Conservation (phyloP, 2,329 filamentous ascomycete species). For the Fusarium begoniae region DNA sequence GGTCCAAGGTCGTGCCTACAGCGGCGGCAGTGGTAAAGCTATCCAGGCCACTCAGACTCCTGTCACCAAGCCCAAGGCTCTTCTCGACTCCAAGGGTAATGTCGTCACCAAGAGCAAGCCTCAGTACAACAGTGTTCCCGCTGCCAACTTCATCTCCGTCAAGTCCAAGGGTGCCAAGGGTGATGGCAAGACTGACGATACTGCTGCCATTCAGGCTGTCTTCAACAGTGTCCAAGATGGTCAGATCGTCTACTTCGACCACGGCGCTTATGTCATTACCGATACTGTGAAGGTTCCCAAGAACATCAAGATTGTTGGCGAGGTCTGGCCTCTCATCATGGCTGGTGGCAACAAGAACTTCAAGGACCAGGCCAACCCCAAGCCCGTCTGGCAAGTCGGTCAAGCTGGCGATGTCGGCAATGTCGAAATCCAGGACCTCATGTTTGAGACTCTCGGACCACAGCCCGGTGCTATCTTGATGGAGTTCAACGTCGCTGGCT, state of each 20-base stretch:
- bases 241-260: conserved; percentile 78
- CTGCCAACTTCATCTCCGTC: conserved; percentile 81
- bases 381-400: conserved; percentile 87
- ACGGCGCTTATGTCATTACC: conserved; percentile 76
- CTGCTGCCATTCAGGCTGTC: conserved; percentile 80
- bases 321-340: conserved; percentile 92
- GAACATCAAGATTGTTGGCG: conserved; percentile 87
- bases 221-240: conserved; percentile 73
- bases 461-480: conserved; percentile 89
- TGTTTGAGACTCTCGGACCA: conserved; percentile 84
- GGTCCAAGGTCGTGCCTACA: conserved; percentile 82
- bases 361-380: conserved; percentile 76
- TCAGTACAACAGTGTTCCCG: conserved; percentile 77
- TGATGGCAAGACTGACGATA: conserved; percentile 89
- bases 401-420: conserved; percentile 77
- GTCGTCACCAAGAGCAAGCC: conserved; percentile 89
- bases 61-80: conserved; percentile 70
- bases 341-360: conserved; percentile 78
- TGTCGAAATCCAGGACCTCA: conserved; percentile 88
- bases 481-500: conserved; percentile 85
- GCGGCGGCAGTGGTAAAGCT: conserved; percentile 55
- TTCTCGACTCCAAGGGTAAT: conserved; percentile 71
- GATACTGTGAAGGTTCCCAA: conserved; percentile 77
- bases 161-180: conserved; percentile 85
- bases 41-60: conserved; percentile 67